These are phyloP conservation scores for Hydnum rufescens DNA, from an alignment of 768 basidiomycete species.

Conservation along the genomic window DNA sequence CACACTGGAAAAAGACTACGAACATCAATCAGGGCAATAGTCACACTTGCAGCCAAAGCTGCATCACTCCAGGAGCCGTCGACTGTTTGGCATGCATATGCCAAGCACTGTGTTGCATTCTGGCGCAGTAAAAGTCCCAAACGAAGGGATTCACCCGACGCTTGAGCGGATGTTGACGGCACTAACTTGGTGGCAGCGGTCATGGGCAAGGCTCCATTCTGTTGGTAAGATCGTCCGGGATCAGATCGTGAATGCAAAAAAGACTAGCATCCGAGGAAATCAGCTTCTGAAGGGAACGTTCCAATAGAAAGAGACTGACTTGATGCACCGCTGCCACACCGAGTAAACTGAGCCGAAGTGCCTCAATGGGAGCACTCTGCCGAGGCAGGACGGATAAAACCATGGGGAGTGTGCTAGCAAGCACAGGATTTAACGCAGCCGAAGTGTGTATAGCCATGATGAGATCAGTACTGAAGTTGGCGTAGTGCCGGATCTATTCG, in stretches of 20 bases:
- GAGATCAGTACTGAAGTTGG: slow-evolving; percentile 26
- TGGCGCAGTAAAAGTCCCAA: slow-evolving; percentile 12
- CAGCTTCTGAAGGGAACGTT: not conserved
- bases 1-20: slow-evolving; percentile 7
- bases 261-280: slow-evolving; percentile 5
- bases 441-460: slow-evolving; percentile 23
- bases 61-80: slow-evolving; percentile 18
- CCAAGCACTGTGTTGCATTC: slow-evolving; percentile 20
- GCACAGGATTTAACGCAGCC: slow-evolving; percentile 24
- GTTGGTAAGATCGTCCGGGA: slow-evolving; percentile 4
- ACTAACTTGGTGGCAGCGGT: not conserved
- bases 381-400: slow-evolving; percentile 23
- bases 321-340: slow-evolving; percentile 26
- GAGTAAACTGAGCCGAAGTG: slow-evolving; percentile 22
- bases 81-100: slow-evolving; percentile 17
- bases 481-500: slow-evolving; percentile 25
- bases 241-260: slow-evolving; percentile 22
- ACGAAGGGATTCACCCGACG: not conserved
- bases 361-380: slow-evolving; percentile 22
- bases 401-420: slow-evolving; percentile 24
- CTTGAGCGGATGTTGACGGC: not conserved
- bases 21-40: slow-evolving; percentile 22
- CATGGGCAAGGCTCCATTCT: not conserved
- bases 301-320: slow-evolving; percentile 6
- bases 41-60: slow-evolving; percentile 15